Evolutionary conservation across 2,329 filamentous ascomycete species (phyloP).

Genomic region (Trichoderma koningii): DNA sequence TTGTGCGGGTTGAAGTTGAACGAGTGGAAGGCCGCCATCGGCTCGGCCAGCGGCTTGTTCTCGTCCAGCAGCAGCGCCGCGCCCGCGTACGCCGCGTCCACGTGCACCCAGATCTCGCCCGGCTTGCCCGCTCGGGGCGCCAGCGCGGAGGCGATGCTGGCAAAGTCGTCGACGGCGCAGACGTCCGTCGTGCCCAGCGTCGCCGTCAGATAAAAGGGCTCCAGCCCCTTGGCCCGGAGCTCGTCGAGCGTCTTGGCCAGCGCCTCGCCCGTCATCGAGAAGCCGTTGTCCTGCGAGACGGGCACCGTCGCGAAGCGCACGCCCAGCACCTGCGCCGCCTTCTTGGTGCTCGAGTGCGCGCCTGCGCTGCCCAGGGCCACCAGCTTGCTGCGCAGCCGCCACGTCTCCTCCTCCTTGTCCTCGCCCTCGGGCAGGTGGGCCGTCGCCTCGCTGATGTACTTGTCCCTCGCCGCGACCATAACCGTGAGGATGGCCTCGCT

Average conservation of each 20-base stretch:
- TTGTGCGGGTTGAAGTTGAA: slow-evolving; percentile 98
- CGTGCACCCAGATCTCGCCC: slow-evolving; percentile 79
- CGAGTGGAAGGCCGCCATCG: slow-evolving; percentile 72
- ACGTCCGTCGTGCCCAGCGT: slow-evolving; percentile 86
- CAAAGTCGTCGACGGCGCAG: slow-evolving; percentile 83
- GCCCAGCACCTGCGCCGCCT: slow-evolving; percentile 82
- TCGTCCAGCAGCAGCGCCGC: slow-evolving; percentile 81
- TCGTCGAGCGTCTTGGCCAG: slow-evolving; percentile 65
- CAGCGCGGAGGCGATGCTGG: slow-evolving; percentile 60
- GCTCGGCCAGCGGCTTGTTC: slow-evolving; percentile 66
- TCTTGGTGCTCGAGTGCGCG: slow-evolving; percentile 81
- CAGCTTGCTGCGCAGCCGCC: slow-evolving; percentile 55
- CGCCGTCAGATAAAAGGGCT: slow-evolving; percentile 84
- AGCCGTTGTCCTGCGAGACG: slow-evolving; percentile 62
- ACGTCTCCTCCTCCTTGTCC: slow-evolving; percentile 70
- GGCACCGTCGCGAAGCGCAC: slow-evolving; percentile 75
- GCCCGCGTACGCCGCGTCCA: slow-evolving; percentile 92
- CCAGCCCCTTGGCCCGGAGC: slow-evolving; percentile 67
- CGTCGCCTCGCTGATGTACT: slow-evolving; percentile 66
- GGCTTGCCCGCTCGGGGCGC: slow-evolving; percentile 35
- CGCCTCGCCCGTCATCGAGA: slow-evolving; percentile 67
- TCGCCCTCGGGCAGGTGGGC: slow-evolving; percentile 54
- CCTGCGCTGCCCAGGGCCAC: slow-evolving; percentile 80
- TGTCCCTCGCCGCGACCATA: slow-evolving; percentile 84
- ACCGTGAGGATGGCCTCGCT: slow-evolving; percentile 85